Evolutionary conservation across 768 basidiomycete genomes (phyloP), one percentile per base, ranked within the genome.

Genomic region (Chlorophyllum brunneum): DNA sequence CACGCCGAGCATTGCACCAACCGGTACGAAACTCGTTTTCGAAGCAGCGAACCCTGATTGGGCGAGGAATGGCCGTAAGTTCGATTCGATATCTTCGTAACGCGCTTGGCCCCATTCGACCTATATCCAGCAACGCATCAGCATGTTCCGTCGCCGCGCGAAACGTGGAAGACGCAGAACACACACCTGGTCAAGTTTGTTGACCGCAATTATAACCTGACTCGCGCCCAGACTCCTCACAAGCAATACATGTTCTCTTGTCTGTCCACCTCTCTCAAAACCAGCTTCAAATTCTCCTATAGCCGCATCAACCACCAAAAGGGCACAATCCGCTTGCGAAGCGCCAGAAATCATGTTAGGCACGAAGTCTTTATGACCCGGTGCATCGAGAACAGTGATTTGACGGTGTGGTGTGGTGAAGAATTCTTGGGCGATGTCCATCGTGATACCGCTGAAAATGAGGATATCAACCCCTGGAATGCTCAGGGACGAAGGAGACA

Each of bases 261-360:
- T 99, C 70, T 99, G 95, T 1, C 95, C 95, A 37, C 93, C 93
- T 15, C 87, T 78, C 30, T 91, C 88, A 61, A 98, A 99, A 2
- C 95, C 95, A 20, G 92, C 86, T 67, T 99, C 97, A 58, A 99
- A 99, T 63, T 95, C 94, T 16, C 95, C 95, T 1, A 77, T 82
- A 4, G 86, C 76, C 1, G 94, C 85, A 65, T 97, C 97, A 23
- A 99, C 85, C 3, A 98, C 95, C 18, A 98, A 82, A 6, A 98
- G 69, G 0, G 97, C 93, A 41, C 92, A 92, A 59, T 98, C 97
- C 0, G 95, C 97, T 67, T 98, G 97, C 2, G 95, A 85, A 5
- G 97, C 95, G 1, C 97, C 97, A 0, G 95, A 98, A 47, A 99
- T 99, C 95, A 98, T 98, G 64, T 98, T 98, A 1, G 97, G 97